phyloP scores from a whole-genome alignment of 129 eudicot species.

The Logfia minima region DNA sequence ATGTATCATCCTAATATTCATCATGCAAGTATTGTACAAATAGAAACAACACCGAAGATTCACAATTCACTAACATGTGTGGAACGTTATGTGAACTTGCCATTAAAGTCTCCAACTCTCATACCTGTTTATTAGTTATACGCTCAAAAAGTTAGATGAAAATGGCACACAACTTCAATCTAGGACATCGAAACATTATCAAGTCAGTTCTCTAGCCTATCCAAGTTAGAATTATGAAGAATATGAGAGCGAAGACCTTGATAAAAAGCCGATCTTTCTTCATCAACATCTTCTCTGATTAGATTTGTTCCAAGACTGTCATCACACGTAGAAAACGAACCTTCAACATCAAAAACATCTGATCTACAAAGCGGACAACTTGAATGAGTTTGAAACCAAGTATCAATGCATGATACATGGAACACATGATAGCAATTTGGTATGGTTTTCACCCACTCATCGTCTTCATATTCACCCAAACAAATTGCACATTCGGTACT shows the following conservation, averaged over 20 bases:
- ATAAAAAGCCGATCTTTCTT: slow-evolving; percentile 40
- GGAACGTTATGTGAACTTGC: no score
- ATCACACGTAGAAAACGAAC: slow-evolving; percentile 26
- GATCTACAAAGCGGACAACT: slow-evolving; percentile 80
- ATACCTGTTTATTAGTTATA: background rate
- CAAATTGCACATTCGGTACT: slow-evolving; percentile 63
- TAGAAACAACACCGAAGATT: no score
- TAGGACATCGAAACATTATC: slow-evolving; percentile 4
- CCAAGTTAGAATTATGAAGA: slow-evolving; percentile 25
- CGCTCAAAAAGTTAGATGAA: background rate
- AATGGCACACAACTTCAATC: slow-evolving; percentile 9
- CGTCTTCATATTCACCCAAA: slow-evolving; percentile 77
- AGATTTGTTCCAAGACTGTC: slow-evolving; percentile 35
- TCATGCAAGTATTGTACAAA: no score
- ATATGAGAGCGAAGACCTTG: slow-evolving; percentile 41
- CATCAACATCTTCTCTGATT: slow-evolving; percentile 43
- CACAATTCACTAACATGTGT: no score
- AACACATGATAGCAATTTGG: slow-evolving; percentile 68
- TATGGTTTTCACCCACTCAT: slow-evolving; percentile 57
- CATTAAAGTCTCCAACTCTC: background rate
- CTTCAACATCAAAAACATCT: slow-evolving; percentile 33
- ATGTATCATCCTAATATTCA: no score
- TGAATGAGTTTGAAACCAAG: slow-evolving; percentile 65
- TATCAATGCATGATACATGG: slow-evolving; percentile 72
- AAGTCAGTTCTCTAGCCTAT: slow-evolving; percentile 21